phyloP scores from a whole-genome alignment of 139 green algal genomes.

The Chloropicon primus region DNA sequence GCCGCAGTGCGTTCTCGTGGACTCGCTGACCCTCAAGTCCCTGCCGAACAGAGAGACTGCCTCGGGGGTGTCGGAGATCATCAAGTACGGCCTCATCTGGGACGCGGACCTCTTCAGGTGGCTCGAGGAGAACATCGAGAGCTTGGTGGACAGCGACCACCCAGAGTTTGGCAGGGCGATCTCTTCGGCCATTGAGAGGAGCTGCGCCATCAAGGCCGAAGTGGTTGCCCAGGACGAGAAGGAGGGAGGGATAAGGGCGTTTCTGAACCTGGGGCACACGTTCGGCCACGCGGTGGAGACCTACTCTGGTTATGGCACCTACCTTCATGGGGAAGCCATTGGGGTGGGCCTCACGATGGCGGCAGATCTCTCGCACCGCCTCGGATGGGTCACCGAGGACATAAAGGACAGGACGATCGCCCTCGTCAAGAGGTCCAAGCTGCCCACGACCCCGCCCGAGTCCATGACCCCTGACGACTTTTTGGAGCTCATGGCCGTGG shows the following conservation, averaged over 20 bases:
- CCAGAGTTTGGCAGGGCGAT: constrained; percentile 36
- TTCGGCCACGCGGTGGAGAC: constrained; percentile 95
- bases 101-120: constrained; percentile 88
- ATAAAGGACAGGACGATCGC: neutral
- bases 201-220: constrained; percentile 90
- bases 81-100: constrained; percentile 97
- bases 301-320: constrained; percentile 46
- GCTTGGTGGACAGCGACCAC: constrained; percentile 62
- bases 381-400: neutral
- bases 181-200: constrained; percentile 81
- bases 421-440: constrained; percentile 1
- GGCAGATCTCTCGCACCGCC: neutral
- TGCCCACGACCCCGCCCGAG: constrained; percentile 50
- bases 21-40: constrained; percentile 73
- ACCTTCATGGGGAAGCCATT: constrained; percentile 91
- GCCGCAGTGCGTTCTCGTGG: constrained; percentile 69
- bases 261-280: constrained; percentile 96
- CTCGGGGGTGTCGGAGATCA: constrained; percentile 84
- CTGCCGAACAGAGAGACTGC: constrained; percentile 84
- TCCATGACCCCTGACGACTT: constrained; percentile 70
- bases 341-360: constrained; percentile 38
- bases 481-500: constrained; percentile 63
- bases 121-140: constrained; percentile 84
- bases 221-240: constrained; percentile 87
- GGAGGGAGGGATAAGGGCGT: constrained; percentile 88